Evolutionary conservation across 164 flowering plant species (phyloP), one percentile per base, ranked within the genome.

Genomic region (Echeveria elegans): DNA sequence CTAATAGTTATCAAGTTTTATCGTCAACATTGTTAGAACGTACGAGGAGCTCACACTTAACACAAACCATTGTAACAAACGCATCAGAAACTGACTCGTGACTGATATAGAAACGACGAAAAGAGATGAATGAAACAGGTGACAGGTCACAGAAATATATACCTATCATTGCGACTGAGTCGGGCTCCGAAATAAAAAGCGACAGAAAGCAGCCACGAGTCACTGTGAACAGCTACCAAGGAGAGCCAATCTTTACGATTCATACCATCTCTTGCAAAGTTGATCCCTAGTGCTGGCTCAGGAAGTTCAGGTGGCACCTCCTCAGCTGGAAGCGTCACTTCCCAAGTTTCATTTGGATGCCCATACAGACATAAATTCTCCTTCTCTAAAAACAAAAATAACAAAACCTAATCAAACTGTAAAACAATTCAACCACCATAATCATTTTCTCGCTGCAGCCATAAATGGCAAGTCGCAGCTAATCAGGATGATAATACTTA

Each of bases 301-400:
- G 97, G 97, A 75, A 92, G 93, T 80, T 92, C 94, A 0, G 97
- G 94, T 8, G 97, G 97, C 68, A 89, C 92, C 76, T 91, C 97
- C 73, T 91, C 97, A 6, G 93, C 96, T 5, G 97, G 97, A 32
- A 91, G 87, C 70, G 77, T 84, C 16, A 92, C 97, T 74, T 87
- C 96, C 97, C 97, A 92, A 2, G 72, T 76, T 65, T 86, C 96
- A 75, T 81, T 83, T 36, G 97, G 82, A 70, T 92, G 90, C 50
- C 97, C 97, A 70, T 89, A 89, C 40, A 92, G 69, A 72, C 97
- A 92, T 78, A 89, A 72, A 73, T 92, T 92, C 71, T 92, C 97
- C 80, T 92, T 89, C 6, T 89, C 97, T 92, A 65, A 16, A 59
- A 59, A 23, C 26, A n/a, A 34, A 47, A 38, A 16, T n/a, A 26